A percentile compares a stretch with the other conserved stretches of the same genome.
phyloP scores from a whole-genome alignment of 306 rosid genomes.

The Prosopis cineraria region DNA sequence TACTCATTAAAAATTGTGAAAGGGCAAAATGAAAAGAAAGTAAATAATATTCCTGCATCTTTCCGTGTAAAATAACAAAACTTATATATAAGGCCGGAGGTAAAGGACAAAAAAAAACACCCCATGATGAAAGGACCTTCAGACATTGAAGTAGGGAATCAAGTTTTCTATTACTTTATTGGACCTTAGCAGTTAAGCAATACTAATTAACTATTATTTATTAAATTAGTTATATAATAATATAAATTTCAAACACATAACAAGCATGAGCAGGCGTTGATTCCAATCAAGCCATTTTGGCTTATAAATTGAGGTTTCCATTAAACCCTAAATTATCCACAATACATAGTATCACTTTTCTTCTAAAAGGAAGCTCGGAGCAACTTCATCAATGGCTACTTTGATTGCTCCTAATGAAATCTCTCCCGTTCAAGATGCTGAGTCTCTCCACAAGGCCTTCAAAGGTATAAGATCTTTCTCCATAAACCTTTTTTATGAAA shows the following conservation, averaged over 20 bases:
- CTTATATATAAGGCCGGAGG: too few relatives aligned
- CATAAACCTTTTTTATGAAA: neutral
- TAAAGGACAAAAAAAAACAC: neutral
- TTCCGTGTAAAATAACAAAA: too few relatives aligned
- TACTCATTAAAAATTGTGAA: too few relatives aligned
- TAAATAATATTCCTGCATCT: too few relatives aligned
- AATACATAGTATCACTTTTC: constrained; percentile 13
- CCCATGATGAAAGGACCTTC: neutral
- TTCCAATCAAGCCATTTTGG: constrained; percentile 21
- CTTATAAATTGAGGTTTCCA: constrained; percentile 29
- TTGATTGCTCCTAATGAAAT: constrained; percentile 39
- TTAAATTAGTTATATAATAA: neutral
- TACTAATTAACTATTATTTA: neutral
- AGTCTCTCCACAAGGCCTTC: constrained; percentile 63
- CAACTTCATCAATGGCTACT: constrained; percentile 54
- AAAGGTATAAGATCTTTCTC: constrained; percentile 44
- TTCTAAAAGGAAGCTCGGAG: constrained; percentile 1
- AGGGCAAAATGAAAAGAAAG: too few relatives aligned
- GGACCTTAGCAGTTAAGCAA: neutral
- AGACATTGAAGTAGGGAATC: neutral
- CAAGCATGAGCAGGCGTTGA: constrained; percentile 43
- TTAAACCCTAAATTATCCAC: neutral
- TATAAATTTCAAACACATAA: neutral
- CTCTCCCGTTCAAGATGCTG: constrained; percentile 62
- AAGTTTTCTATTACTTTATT: neutral